Evolutionary conservation across 169 alveolate genomes (phyloP).

Genomic region (Plasmodium yoelii): DNA sequence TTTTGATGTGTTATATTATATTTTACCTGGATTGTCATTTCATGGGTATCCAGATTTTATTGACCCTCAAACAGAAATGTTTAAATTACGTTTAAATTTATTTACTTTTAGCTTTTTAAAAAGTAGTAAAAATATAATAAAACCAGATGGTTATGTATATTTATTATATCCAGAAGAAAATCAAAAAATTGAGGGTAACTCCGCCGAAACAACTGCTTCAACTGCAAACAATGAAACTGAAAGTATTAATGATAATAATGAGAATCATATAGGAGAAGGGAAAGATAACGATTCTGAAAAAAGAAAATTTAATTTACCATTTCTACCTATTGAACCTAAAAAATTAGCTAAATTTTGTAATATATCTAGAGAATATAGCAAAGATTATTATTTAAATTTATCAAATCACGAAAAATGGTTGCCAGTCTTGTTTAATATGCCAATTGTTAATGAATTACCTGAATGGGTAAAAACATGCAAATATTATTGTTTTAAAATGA

Average conservation of each 20-base stretch:
- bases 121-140: constrained; percentile 73
- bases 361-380: constrained; percentile 38
- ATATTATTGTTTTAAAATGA: constrained; percentile 69
- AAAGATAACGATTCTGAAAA: neutral
- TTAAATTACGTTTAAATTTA: constrained; percentile 77
- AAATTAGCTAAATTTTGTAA: constrained; percentile 79
- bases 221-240: constrained; percentile 3
- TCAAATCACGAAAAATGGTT: constrained; percentile 36
- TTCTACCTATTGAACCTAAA: constrained; percentile 74
- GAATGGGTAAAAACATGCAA: constrained; percentile 73
- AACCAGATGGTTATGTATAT: constrained; percentile 74
- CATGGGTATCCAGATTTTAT: constrained; percentile 78
- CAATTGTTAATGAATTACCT: constrained; percentile 67
- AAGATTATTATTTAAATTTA: constrained; percentile 62
- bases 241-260: constrained; percentile 2
- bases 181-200: neutral
- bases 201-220: neutral
- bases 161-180: constrained; percentile 76
- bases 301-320: constrained; percentile 37
- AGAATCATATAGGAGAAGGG: neutral
- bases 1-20: constrained; percentile 76
- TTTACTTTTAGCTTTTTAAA: constrained; percentile 81
- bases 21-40: constrained; percentile 76
- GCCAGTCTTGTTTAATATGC: constrained; percentile 67
- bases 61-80: constrained; percentile 79